Base-by-base conservation (phyloP, 192 early-diverging fungal species). In the Umbelopsis vinacea region DNA sequence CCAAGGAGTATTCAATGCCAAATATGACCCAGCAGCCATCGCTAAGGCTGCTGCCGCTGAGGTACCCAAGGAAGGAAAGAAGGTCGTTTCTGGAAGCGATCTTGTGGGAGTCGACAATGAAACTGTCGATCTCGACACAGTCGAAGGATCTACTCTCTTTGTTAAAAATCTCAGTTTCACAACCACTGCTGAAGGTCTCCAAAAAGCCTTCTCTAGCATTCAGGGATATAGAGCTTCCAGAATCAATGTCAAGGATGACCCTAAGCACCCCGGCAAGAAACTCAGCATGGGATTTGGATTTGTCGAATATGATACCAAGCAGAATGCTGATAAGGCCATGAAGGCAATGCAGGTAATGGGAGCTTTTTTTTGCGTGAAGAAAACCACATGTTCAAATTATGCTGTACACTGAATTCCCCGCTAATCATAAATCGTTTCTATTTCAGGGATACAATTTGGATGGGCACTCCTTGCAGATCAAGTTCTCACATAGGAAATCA, bases 221-320 rank as follows among this genome's bases (percentile, higher is more conserved):
- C 85, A 87, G n/a, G 95, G 95, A 6, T 86, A 96, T 72, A 83
- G 92, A 38, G 91, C 90, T 22, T 91, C 90, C n/a, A 83, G 89
- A 48, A 89, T 99, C 47, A 89, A 92, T 23, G 90, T 88, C 69
- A 97, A 97, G 74, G 88, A 88, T 57, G 94, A 97, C 73, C 81
- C 92, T 52, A 97, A 97, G 87, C 89, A 89, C 19, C 87, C 91
- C 6, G 89, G 88, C 14, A 83, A 84, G 52, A 87, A 86, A n/a
- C 76, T 94, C 71, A 94, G 92, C 46, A 97, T 97, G 95, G 97
- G 97, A 45, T 99, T 97, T 83, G 97, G 97, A 60, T 99, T 99
- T 81, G 86, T 95, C 57, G 96, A 99, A 85, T 99, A 96, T 84
- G 83, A 83, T 52, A 85, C 71, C 45, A 89, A 92, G 71, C 90